Percentiles rank a stretch among this genome's conserved stretches.
phyloP scores from a whole-genome alignment of 129 eudicot genomes.

The Erigeron canadensis region DNA sequence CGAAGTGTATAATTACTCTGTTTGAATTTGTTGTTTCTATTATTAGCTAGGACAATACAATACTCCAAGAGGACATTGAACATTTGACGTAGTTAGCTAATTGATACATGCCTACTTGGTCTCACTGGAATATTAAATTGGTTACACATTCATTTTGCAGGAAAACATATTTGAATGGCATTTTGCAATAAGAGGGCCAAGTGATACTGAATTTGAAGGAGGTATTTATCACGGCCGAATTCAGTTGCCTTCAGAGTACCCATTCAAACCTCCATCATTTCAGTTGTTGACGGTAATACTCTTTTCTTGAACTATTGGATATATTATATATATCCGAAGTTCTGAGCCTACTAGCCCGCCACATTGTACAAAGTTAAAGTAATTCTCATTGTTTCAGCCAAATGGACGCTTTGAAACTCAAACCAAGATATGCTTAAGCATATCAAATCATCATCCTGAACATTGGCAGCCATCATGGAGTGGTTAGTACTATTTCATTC shows the following conservation, averaged over 20 bases:
- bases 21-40: no score
- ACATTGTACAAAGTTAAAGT: background rate
- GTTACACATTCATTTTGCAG: slow-evolving; percentile 31
- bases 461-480: slow-evolving; percentile 99
- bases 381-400: slow-evolving; percentile 52
- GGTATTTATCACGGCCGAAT: slow-evolving; percentile 97
- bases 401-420: slow-evolving; percentile 99
- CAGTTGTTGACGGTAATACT: slow-evolving; percentile 82
- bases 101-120: background rate
- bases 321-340: background rate
- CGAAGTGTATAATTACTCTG: no score
- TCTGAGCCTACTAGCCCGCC: background rate
- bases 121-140: background rate
- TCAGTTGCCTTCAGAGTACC: slow-evolving; percentile 90
- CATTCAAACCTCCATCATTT: slow-evolving; percentile 97
- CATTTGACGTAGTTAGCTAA: background rate
- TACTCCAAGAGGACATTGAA: background rate
- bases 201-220: slow-evolving; percentile 91
- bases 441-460: slow-evolving; percentile 99
- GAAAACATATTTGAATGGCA: slow-evolving; percentile 99
- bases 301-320: slow-evolving; percentile 13
- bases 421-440: slow-evolving; percentile 97
- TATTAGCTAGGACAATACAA: no score
- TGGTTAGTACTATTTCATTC: slow-evolving; percentile 40
- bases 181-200: slow-evolving; percentile 92